phyloP scores from a whole-genome alignment of 768 basidiomycete species.

The Suillus decipiens region DNA sequence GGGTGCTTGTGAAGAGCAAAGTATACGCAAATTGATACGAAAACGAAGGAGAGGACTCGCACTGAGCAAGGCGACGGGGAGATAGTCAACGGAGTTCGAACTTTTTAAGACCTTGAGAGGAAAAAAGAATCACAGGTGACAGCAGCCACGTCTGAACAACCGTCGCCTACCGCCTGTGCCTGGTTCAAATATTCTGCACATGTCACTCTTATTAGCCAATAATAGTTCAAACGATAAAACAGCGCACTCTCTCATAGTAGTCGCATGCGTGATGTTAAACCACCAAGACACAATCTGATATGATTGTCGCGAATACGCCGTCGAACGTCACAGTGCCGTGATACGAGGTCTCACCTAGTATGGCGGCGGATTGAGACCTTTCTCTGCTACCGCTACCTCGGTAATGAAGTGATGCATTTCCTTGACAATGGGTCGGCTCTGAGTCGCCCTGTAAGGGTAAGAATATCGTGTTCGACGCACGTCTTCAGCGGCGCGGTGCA shows the following conservation, averaged over 20 bases:
- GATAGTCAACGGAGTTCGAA: conserved; percentile 36
- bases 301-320: no score
- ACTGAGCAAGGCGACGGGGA: conserved; percentile 1
- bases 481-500: no score
- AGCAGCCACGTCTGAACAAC: background rate
- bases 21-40: background rate
- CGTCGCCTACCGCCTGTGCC: background rate
- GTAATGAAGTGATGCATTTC: background rate
- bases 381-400: background rate
- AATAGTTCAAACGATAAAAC: background rate
- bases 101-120: conserved; percentile 5
- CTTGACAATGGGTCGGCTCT: background rate
- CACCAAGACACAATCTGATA: no score
- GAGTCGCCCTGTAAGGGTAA: background rate
- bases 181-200: background rate
- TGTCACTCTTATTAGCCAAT: background rate
- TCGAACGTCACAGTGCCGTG: no score
- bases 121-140: background rate
- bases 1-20: conserved; percentile 15
- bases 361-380: background rate
- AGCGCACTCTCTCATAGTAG: background rate
- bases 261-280: no score
- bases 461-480: background rate
- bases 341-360: no score
- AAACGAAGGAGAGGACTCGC: background rate